phyloP scores from a whole-genome alignment of 2,329 filamentous ascomycete genomes.

The Alternaria gaisen region DNA sequence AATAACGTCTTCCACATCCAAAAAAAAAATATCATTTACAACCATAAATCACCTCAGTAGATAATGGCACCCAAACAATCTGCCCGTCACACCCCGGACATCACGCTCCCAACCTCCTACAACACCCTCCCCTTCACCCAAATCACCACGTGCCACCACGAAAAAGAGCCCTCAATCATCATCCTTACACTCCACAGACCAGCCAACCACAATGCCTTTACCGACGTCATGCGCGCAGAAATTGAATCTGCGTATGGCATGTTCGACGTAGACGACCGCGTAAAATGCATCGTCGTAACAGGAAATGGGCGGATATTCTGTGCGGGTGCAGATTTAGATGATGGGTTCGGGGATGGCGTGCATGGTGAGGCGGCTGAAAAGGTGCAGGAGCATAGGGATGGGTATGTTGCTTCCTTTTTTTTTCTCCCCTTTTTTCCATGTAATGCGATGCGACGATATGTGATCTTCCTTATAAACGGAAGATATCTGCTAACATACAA shows the following conservation, averaged over 20 bases:
- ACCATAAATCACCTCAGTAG: no score
- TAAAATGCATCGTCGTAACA: conserved; percentile 64
- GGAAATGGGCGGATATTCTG: conserved; percentile 63
- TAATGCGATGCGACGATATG: neutral
- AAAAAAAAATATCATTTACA: no score
- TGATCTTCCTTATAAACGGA: neutral
- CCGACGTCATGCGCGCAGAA: conserved; percentile 68
- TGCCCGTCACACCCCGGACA: conserved; percentile 31
- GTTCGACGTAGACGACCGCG: conserved; percentile 64
- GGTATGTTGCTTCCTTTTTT: conserved; percentile 44
- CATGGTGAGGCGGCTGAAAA: conserved; percentile 55
- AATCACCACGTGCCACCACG: conserved; percentile 55
- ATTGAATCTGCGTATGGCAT: conserved; percentile 63
- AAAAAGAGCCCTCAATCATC: conserved; percentile 62
- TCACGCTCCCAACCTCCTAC: conserved; percentile 52
- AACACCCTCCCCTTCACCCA: conserved; percentile 51
- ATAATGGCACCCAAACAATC: conserved; percentile 14
- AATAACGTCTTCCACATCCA: neutral
- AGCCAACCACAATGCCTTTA: conserved; percentile 74
- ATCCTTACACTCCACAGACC: conserved; percentile 72
- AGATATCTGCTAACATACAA: neutral
- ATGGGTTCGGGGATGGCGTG: conserved; percentile 57
- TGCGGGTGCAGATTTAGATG: conserved; percentile 65
- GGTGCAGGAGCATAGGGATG: conserved; percentile 62
- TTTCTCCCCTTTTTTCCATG: neutral